Base-by-base conservation (phyloP, 352 stramenopile species). In the Phytophthora palmivora region DNA sequence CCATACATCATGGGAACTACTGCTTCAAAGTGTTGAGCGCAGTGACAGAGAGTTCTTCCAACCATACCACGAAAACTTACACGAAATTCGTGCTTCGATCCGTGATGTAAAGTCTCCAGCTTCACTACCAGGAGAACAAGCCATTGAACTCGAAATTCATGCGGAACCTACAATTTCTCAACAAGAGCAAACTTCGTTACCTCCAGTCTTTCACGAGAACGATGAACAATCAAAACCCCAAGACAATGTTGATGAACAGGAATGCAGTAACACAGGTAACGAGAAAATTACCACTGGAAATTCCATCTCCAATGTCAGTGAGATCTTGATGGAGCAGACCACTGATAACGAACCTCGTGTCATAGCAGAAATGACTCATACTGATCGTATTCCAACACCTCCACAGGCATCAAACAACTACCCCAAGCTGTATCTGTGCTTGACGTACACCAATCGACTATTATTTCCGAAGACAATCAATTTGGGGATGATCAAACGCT, bases 1-100 rank as follows among this genome's bases (percentile, higher is more conserved):
- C 24, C 3, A 14, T 9, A 16, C 52, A 2, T 65, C 66, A 16
- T 87, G 77, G 77, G 18, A 46, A 2, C 18, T 75, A 22, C 51
- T 89, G 32, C 42, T 82, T 6, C 49, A 67, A 48, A 80, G 56
- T 32, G 73, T 89, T 4, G 61, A 67, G 24, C 52, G 66, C 10
- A 74, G 58, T 18, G 75, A 89, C 2, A 42, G 63, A 2, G 64
- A 79, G 2, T 82, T 84, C 21, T 89, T 84, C 33, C 43, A 63
- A 18, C 69, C 61, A 28, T 70, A 68, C 24, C 47, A 52, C 3
- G 47, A 69, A 45, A 66, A 76, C 9, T 53, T 82, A 15, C 15
- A 63, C 8, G 58, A 80, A 6, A 58, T 82, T 44, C 65, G 71
- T 22, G 48, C 53, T 16, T 70, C 45, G 0, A 52, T 80, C 6